Conservation (phyloP, 2,329 filamentous ascomycete genomes). For the Sclerotinia borealis region DNA sequence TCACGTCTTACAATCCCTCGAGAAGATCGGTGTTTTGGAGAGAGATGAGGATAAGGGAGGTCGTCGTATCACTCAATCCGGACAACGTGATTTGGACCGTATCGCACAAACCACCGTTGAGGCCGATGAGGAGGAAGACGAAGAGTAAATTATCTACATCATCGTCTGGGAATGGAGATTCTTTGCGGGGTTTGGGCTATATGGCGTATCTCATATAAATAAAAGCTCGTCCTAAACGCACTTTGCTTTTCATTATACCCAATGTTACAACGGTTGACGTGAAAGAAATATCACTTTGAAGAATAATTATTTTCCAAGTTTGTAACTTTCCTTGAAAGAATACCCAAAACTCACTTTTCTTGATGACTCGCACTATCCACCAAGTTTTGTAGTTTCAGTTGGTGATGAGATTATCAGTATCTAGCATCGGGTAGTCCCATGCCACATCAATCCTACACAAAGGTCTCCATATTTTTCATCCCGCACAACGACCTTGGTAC, state of each 20-base stretch:
- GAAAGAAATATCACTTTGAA: not conserved
- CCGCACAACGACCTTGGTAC: not conserved
- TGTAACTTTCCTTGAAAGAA: not conserved
- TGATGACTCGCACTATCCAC: not conserved
- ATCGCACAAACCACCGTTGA: conserved; percentile 77
- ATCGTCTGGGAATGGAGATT: conserved; percentile 18
- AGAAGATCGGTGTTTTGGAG: conserved; percentile 99
- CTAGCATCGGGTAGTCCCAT: not conserved
- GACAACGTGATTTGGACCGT: conserved; percentile 98
- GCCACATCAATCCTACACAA: no score
- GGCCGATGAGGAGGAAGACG: conserved; percentile 65
- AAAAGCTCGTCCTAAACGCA: conserved; percentile 10
- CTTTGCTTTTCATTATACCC: conserved; percentile 14
- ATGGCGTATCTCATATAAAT: conserved; percentile 13
- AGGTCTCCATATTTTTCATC: no score
- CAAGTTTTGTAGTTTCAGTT: not conserved
- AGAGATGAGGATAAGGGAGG: conserved; percentile 97
- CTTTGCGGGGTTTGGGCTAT: conserved; percentile 23
- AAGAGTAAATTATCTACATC: conserved; percentile 48
- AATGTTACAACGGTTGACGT: conserved; percentile 3
- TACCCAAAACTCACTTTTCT: no score
- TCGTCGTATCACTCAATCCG: conserved; percentile 94
- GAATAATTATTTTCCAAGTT: not conserved
- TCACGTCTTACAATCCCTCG: conserved; percentile 93
- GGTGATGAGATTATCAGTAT: not conserved